Conservation (phyloP, 2,329 filamentous ascomycete genomes). For the Cladophialophora carrionii region DNA sequence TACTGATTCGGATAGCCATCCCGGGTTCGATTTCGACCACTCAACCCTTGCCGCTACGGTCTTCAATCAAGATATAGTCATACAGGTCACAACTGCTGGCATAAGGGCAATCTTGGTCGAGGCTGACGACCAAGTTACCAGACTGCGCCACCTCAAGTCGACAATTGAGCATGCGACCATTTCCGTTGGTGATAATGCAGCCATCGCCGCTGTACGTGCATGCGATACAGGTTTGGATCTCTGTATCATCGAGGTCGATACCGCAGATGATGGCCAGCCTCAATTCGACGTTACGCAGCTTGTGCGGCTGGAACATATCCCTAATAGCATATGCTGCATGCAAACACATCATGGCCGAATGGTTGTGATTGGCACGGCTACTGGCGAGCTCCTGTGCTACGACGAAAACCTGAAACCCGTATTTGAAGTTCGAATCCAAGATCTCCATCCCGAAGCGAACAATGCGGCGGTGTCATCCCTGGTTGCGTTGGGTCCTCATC, state of each 20-base stretch:
- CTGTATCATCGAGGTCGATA: constrained; percentile 11
- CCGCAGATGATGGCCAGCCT: background rate
- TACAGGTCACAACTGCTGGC: constrained; percentile 47
- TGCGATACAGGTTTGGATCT: constrained; percentile 20
- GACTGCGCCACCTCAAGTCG: constrained; percentile 6
- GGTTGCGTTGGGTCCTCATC: constrained; percentile 37
- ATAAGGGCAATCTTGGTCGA: constrained; percentile 22
- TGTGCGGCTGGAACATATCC: constrained; percentile 10
- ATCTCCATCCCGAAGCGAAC: constrained; percentile 41
- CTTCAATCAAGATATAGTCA: constrained; percentile 43
- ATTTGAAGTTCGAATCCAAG: constrained; percentile 18
- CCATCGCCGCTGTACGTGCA: constrained; percentile 17
- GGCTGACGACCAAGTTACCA: background rate
- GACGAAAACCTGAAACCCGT: constrained; percentile 30
- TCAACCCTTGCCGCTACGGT: constrained; percentile 52
- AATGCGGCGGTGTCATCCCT: constrained; percentile 44
- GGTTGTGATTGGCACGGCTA: constrained; percentile 48
- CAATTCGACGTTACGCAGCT: background rate
- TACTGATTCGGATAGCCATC: constrained; percentile 45
- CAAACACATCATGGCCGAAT: constrained; percentile 32
- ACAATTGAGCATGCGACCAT: constrained; percentile 13
- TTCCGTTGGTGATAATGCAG: constrained; percentile 16
- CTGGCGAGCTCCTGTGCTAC: constrained; percentile 45
- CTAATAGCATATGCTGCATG: constrained; percentile 24
- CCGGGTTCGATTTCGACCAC: constrained; percentile 47